Conservation (phyloP, 78 protist genomes). For the Dictyostelium firmibasis region DNA sequence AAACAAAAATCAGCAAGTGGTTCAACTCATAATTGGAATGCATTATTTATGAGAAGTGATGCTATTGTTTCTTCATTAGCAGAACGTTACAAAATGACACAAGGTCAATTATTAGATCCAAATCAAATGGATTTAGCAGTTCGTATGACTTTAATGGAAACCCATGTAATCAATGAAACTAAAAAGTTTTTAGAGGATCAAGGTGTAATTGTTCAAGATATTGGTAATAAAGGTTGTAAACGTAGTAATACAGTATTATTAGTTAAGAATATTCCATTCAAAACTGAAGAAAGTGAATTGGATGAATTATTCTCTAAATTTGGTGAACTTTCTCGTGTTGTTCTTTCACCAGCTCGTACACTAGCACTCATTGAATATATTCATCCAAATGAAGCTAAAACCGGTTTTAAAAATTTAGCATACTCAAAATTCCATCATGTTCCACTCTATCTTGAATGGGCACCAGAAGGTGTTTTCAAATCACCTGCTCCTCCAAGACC, state of each 20-base stretch:
- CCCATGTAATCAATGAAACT: slow-evolving; percentile 87
- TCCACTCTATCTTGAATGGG: slow-evolving; percentile 98
- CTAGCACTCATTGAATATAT: slow-evolving; percentile 90
- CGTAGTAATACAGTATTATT: slow-evolving; percentile 85
- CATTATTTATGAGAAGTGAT: slow-evolving; percentile 92
- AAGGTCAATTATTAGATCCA: slow-evolving; percentile 83
- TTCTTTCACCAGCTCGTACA: slow-evolving; percentile 89
- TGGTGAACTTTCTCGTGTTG: slow-evolving; percentile 76
- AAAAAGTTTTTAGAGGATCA: slow-evolving; percentile 62
- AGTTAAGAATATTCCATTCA: slow-evolving; percentile 93
- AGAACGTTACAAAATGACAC: slow-evolving; percentile 63
- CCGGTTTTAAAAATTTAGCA: slow-evolving; percentile 93
- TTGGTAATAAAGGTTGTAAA: slow-evolving; percentile 32
- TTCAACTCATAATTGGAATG: slow-evolving; percentile 92
- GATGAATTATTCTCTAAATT: slow-evolving; percentile 58
- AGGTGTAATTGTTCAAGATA: slow-evolving; percentile 85
- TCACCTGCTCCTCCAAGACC: not conserved
- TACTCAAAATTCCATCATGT: slow-evolving; percentile 85
- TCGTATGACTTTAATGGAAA: slow-evolving; percentile 93
- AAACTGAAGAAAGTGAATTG: slow-evolving; percentile 52
- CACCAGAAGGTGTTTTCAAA: slow-evolving; percentile 85
- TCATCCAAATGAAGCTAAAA: slow-evolving; percentile 89
- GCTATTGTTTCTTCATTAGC: slow-evolving; percentile 93
- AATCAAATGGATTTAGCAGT: slow-evolving; percentile 71
- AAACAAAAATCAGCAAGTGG: slow-evolving; percentile 53